phyloP scores from a whole-genome alignment of 139 green algal genomes.

The Edaphochlamys debaryana region DNA sequence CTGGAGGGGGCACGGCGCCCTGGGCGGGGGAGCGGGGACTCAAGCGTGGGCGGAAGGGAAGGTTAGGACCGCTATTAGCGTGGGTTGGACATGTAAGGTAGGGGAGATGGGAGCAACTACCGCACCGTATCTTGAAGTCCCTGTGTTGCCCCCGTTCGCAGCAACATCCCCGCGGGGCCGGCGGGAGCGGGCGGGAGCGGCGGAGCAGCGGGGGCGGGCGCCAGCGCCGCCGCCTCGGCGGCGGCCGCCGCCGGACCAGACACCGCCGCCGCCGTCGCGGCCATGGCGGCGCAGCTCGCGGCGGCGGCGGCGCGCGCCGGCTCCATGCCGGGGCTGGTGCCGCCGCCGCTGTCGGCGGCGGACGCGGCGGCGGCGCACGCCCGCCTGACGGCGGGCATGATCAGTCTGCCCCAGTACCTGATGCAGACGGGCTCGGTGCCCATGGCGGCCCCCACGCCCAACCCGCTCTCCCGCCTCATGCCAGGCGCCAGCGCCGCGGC shows the following conservation, averaged over 20 bases:
- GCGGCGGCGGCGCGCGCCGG: too few relatives aligned
- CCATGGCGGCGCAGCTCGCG: too few relatives aligned
- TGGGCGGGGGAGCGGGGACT: too few relatives aligned
- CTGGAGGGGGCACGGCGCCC: too few relatives aligned
- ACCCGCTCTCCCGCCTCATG: neutral
- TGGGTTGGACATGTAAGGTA: neutral
- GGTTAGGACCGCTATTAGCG: too few relatives aligned
- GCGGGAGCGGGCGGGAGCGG: neutral
- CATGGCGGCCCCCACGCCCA: too few relatives aligned
- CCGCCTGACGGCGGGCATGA: neutral
- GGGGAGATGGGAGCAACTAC: too few relatives aligned
- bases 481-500: too few relatives aligned
- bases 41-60: too few relatives aligned
- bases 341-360: neutral
- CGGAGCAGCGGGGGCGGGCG: neutral
- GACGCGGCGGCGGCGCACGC: neutral
- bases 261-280: neutral
- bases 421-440: too few relatives aligned
- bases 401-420: neutral
- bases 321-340: neutral
- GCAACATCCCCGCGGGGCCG: neutral
- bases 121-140: too few relatives aligned
- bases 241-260: neutral
- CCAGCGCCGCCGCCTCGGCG: neutral
- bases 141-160: neutral